Base-by-base conservation (phyloP, 805 yeast genomes). In the Candida silvicultrix region DNA sequence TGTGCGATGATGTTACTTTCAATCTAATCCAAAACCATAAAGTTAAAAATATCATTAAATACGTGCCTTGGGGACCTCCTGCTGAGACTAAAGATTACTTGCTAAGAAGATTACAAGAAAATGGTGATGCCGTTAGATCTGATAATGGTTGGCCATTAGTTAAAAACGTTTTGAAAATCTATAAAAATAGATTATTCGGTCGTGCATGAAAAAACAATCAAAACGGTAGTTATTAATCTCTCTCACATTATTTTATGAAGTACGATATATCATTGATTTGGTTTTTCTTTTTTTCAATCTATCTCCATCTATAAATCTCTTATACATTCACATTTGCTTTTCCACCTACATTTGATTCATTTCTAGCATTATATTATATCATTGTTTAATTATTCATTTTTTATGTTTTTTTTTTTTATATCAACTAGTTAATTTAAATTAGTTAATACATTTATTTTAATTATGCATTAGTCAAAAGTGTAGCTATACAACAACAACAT, bases 41-140 rank as follows among this genome's bases (percentile, higher is more conserved):
- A 40, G 85, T 78, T 40, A 79, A 75, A 50, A 88, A 88, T 59
- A 83, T 90, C 45, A 83, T 92, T 68, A 92, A 92, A 69, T 90
- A 92, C 63, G 97, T 90, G 51, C 95, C 97, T 16, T 90, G 97
- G 97, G 97, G 97, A 10, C 97, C 97, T 31, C 95, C 96, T 46
- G 68, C 80, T 55, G 97, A 92, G 68, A 89, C 97, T 48, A 89
- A 87, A 69, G 96, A 88, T 56, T 90, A 90, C 62, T 69, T 90
- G 50, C 71, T 83, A 51, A 82, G 98, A 72, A 80, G 98, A 69
- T 72, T 90, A 51, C 97, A 90, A 69, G 98, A 90, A 69, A 90
- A 90, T 62, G 97, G 97, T 21, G 97, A 90, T 66, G 95, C 96
- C 10, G 95, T 88, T 7, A 82, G 92, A 70, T 74, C 75, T 46